phyloP scores from a whole-genome alignment of 148 eudicot genomes.

The Nepenthes mirabilis region DNA sequence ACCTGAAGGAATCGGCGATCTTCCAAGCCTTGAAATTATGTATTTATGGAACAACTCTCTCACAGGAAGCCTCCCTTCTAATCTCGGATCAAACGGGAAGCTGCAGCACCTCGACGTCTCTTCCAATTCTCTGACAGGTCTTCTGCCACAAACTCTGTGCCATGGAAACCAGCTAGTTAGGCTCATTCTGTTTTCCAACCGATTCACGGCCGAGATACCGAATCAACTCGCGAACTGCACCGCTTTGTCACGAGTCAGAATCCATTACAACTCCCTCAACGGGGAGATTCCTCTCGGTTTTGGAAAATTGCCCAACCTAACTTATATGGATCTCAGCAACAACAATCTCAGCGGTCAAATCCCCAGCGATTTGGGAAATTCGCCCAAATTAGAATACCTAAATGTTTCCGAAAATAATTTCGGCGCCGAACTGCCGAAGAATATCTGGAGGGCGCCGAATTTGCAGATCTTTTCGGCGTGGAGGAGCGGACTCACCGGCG shows the following conservation, averaged over 20 bases:
- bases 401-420: conserved; percentile 56
- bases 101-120: conserved; percentile 65
- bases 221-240: conserved; percentile 57
- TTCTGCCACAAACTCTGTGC: conserved; percentile 55
- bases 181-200: conserved; percentile 57
- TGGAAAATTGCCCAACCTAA: conserved; percentile 48
- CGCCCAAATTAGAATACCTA: conserved; percentile 33
- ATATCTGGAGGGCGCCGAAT: conserved; percentile 65
- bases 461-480: conserved; percentile 63
- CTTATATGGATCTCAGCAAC: conserved; percentile 47
- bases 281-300: conserved; percentile 66
- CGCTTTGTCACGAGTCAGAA: conserved; percentile 38
- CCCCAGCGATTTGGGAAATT: conserved; percentile 59
- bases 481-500: conserved; percentile 29
- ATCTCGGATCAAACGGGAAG: conserved; percentile 45
- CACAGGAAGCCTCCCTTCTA: conserved; percentile 52
- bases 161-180: conserved; percentile 40
- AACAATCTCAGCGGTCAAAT: conserved; percentile 56
- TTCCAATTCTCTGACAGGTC: conserved; percentile 53
- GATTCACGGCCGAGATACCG: conserved; percentile 42
- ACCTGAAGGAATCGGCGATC: conserved; percentile 56
- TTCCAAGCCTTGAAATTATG: conserved; percentile 34
- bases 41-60: conserved; percentile 72
- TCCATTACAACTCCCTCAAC: conserved; percentile 47
- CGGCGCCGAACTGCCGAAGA: conserved; percentile 33